Base-by-base conservation (phyloP, 371 early-diverging fungal species). In the Mucor saturninus region DNA sequence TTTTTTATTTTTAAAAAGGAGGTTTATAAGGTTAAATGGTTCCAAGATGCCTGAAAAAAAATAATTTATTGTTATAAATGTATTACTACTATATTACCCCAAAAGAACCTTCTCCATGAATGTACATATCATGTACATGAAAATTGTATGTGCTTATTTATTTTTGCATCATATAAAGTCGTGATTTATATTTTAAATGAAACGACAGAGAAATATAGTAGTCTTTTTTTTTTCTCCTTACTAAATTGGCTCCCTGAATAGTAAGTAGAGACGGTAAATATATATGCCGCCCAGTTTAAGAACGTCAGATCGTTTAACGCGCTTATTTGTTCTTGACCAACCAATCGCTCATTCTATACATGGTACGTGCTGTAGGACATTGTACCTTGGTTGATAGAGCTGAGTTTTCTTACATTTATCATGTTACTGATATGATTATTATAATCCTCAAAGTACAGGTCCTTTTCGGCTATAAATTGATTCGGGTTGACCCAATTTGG, bases 171-270 rank as follows among this genome's bases (percentile, higher is more conserved):
- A 43, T 13, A 14, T 26, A 21, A 46, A 21, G 21, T 8, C 46
- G 46, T 21, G 46, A 46, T 21, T 21, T 46, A 46, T 46, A 46
- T 46, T 46, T 46, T 21, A 46, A 46, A 46, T 46, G 46, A 46
- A 46, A 46, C 46, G 46, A 46, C 26, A 21, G 21, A 26, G 21
- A 21, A 21, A 21, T 21, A 21, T 21, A 21, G 21, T 21, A 21
- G 21, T 21, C 21, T 21, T 21, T 21, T 46, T 9, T 46, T 6
- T 11, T 11, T 42, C n/a, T 42, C n/a, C 11, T 42, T 45, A n/a
- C 0, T 45, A 15, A 14, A 2, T 45, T 45, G 5, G n/a, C 6
- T 45, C 15, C 21, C 13, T 21, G 6, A 45, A 14, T 5, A 21
- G 21, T 21, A 21, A 21, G 21, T 21, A 21, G 21, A 21, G 21